These are phyloP conservation scores for Steccherinum ochraceum DNA, from an alignment of 768 basidiomycete genomes.

Conservation along the genomic window DNA sequence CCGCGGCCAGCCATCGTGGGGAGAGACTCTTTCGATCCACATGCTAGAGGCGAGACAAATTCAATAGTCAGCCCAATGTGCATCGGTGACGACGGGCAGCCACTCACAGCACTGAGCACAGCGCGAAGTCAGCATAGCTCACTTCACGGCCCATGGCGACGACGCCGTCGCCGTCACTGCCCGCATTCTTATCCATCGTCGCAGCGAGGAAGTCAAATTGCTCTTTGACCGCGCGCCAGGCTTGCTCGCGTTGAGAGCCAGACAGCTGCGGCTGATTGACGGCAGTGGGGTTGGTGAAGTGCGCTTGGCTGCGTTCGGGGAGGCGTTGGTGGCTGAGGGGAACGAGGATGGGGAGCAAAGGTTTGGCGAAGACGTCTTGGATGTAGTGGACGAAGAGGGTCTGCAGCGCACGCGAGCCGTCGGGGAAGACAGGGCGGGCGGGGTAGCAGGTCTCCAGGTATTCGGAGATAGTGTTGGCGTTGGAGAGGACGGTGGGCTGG, in stretches of 20 bases:
- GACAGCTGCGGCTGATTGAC: constrained; percentile 14
- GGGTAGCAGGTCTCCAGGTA: constrained; percentile 67
- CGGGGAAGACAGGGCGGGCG: constrained; percentile 64
- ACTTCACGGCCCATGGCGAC: constrained; percentile 62
- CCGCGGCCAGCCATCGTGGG: constrained; percentile 68
- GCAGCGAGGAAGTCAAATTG: constrained; percentile 61
- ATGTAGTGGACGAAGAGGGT: constrained; percentile 65
- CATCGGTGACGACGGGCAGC: not conserved
- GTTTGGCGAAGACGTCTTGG: constrained; percentile 58
- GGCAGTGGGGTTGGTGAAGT: constrained; percentile 30
- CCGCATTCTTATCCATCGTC: constrained; percentile 61
- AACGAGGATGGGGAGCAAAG: constrained; percentile 63
- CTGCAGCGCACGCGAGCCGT: constrained; percentile 63
- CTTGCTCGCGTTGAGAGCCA: constrained; percentile 51
- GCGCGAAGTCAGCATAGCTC: constrained; percentile 67
- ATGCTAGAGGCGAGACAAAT: constrained; percentile 24
- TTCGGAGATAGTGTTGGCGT: constrained; percentile 58
- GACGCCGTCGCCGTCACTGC: constrained; percentile 53
- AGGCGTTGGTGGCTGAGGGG: constrained; percentile 61
- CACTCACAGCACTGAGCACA: constrained; percentile 53
- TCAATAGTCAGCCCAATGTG: not conserved
- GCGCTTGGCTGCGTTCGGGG: constrained; percentile 45
- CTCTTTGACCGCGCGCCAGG: constrained; percentile 57
- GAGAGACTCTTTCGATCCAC: constrained; percentile 68
- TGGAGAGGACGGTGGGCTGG: constrained; percentile 48